These are phyloP conservation scores for Fistulifera pelliculosa DNA, from an alignment of 108 stramenopile genomes.

Conservation along the genomic window DNA sequence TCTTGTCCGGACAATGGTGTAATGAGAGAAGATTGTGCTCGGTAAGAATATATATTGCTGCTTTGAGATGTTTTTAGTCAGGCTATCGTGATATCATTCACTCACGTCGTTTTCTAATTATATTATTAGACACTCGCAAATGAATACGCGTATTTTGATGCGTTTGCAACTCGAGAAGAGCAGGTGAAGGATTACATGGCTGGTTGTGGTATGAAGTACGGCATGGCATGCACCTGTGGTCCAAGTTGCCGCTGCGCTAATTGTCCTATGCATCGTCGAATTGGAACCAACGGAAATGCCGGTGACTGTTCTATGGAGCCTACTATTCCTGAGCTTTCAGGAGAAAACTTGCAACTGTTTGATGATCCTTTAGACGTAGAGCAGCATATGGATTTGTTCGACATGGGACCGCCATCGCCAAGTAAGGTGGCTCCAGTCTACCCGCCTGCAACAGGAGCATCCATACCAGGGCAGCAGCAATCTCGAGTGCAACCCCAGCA, in stretches of 20 bases:
- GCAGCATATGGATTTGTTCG: constrained; percentile 9
- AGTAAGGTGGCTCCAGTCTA: not conserved
- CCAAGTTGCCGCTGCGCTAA: constrained; percentile 38
- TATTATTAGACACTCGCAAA: constrained; percentile 70
- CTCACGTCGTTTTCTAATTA: too few relatives aligned
- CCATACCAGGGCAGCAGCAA: constrained; percentile 1
- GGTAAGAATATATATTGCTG: too few relatives aligned
- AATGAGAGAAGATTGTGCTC: constrained; percentile 51
- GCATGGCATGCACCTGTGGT: constrained; percentile 48
- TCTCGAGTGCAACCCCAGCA: constrained; percentile 12
- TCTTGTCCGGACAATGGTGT: constrained; percentile 83
- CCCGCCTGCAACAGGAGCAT: not conserved
- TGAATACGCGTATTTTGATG: constrained; percentile 59
- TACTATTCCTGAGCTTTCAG: not conserved
- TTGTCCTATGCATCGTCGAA: constrained; percentile 9
- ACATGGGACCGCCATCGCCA: not conserved
- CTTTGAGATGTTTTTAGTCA: too few relatives aligned
- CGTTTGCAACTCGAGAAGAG: constrained; percentile 47
- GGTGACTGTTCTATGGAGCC: not conserved
- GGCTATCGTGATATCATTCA: too few relatives aligned
- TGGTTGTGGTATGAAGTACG: constrained; percentile 45
- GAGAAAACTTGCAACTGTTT: too few relatives aligned
- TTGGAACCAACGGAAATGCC: not conserved
- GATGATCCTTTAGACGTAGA: constrained; percentile 1
- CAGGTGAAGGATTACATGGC: constrained; percentile 43